Evolutionary conservation across 257 asterid species (phyloP).

Genomic region (Solanum megistacrolobum): DNA sequence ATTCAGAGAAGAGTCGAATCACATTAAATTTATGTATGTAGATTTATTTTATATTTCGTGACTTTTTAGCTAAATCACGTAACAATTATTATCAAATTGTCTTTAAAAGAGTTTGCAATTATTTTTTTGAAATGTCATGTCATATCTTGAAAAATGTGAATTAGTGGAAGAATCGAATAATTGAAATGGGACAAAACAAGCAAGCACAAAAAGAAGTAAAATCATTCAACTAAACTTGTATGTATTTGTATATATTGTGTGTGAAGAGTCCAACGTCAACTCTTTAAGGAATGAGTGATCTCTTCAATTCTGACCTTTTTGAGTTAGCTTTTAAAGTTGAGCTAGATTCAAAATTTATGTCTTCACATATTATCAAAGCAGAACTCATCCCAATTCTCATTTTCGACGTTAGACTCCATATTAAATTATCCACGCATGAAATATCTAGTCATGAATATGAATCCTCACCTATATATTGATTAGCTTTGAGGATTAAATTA

Average conservation of each 20-base stretch:
- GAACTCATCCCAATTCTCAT: background rate
- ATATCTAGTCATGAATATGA: background rate
- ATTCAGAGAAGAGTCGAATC: fast-evolving
- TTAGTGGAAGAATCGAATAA: background rate
- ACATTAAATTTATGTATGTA: fast-evolving
- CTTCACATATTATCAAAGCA: background rate
- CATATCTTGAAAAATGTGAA: background rate
- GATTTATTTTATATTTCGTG: background rate
- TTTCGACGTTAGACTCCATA: background rate
- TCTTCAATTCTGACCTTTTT: too few relatives aligned
- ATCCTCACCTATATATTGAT: background rate
- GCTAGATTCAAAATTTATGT: background rate
- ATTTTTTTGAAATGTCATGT: too few relatives aligned
- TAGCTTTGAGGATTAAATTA: background rate
- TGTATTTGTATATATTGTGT: background rate
- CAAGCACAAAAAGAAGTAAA: background rate
- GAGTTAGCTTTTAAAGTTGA: background rate
- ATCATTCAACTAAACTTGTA: background rate
- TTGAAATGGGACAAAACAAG: background rate
- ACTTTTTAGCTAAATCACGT: background rate
- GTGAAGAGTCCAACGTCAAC: fast-evolving
- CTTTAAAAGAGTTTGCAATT: background rate
- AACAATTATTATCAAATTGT: background rate
- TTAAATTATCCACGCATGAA: background rate
- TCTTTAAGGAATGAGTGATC: too few relatives aligned